Base-by-base conservation (phyloP, 768 basidiomycete genomes). In the Mycena haematopus region DNA sequence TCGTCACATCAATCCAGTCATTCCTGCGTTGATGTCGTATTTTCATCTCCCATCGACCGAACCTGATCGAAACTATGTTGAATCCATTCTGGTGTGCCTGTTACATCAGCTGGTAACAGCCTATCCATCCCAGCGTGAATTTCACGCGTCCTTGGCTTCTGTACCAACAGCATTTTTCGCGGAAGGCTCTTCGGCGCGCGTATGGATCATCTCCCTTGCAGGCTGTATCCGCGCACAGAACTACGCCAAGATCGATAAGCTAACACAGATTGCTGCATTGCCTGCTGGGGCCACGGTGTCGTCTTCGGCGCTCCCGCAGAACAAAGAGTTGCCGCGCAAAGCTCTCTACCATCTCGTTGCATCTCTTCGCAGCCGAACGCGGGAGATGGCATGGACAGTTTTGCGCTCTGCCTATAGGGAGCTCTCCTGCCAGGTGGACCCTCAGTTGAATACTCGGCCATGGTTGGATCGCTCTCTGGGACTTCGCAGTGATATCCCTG, bases 51-150 rank as follows among this genome's bases (percentile, higher is more conserved):
- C 74, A 7, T 58, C 70, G 21, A 61, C 69, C 62, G 42, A 52
- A 62, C 68, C 66, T 35, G 74, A 66, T 62, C 54, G 53, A 14
- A 65, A 70, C 24, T 70, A 73, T 62, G 66, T 73, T 29, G 40
- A 69, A 21, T 76, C 79, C 1, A 68, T 79, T 47, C 68, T 91
- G 6, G 70, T 86, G 24, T 80, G 84, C 3, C 79, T 88, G 27
- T 73, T 91, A 15, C 83, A 91, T 67, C 80, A 84, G 59, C 81
- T 92, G 11, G 72, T 82, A 17, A 67, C 79, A 9, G 72, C 77
- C 6, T 90, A 88, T 72, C 91, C 91, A 4, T 90, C 89, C 1
- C 91, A 92, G 69, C 74, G 76, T 55, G 66, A 79, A 10, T 92
- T 84, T 72, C 73, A 77, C 40, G 81, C 84, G 62, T 79, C 80